Percentiles rank a stretch among this genome's conserved stretches.
Conservation (phyloP, 371 early-diverging fungal species). For the Fennellomyces sp. region DNA sequence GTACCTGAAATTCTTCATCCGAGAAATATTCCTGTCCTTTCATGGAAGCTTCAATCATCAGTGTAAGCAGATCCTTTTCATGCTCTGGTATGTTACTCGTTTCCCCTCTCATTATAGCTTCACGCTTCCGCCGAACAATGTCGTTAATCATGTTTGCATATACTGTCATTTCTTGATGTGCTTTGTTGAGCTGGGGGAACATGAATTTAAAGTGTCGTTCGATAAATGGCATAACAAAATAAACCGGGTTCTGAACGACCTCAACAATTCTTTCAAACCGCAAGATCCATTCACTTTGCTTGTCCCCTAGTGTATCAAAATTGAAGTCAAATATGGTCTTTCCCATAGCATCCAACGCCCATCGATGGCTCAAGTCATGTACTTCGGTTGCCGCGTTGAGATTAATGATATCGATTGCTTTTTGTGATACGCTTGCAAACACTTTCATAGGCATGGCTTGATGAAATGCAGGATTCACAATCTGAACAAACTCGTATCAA, state of each 20-base stretch:
- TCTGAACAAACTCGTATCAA: no score
- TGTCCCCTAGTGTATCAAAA: constrained; percentile 36
- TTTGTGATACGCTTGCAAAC: constrained; percentile 16
- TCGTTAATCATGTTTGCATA: background rate
- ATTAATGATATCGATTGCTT: constrained; percentile 24
- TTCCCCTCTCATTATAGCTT: constrained; percentile 14
- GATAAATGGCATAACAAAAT: background rate
- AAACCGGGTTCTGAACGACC: no score
- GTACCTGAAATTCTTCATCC: constrained; percentile 18
- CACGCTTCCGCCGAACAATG: background rate
- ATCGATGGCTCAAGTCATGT: constrained; percentile 6
- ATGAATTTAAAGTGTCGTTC: background rate
- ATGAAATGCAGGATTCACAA: constrained; percentile 40
- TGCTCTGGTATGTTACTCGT: constrained; percentile 36
- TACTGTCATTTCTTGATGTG: background rate
- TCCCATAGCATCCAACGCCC: no score
- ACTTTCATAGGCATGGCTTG: constrained; percentile 23
- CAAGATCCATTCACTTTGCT: constrained; percentile 22
- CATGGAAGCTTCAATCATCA: constrained; percentile 42
- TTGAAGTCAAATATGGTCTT: no score
- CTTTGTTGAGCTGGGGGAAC: constrained; percentile 21
- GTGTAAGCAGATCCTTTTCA: constrained; percentile 45
- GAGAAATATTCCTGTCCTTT: constrained; percentile 12
- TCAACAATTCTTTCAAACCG: no score
- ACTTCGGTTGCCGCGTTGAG: constrained; percentile 16